phyloP scores from a whole-genome alignment of 2,329 filamentous ascomycete genomes.

The Aspergillus neoniger region DNA sequence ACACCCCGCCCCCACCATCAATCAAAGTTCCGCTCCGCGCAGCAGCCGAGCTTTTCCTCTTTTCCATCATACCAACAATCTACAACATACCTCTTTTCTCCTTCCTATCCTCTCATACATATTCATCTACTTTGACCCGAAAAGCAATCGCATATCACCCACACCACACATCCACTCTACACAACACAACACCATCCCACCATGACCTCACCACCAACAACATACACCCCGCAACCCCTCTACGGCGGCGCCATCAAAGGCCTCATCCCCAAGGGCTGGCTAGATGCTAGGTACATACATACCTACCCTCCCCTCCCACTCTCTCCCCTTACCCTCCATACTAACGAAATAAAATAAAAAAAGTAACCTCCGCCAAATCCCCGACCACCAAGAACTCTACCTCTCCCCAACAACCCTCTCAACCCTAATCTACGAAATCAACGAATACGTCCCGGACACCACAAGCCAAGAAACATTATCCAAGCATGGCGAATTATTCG shows the following conservation, averaged over 20 bases:
- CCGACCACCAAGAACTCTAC: conserved; percentile 81
- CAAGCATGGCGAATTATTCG: conserved; percentile 34
- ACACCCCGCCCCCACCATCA: conserved; percentile 3
- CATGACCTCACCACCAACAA: conserved; percentile 13
- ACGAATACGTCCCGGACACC: conserved; percentile 66
- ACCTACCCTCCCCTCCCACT: neutral
- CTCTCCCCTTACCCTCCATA: neutral
- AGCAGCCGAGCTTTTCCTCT: neutral
- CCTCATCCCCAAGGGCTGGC: conserved; percentile 36
- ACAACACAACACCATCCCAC: neutral
- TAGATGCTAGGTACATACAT: conserved; percentile 37
- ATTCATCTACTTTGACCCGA: too few relatives aligned
- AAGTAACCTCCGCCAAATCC: conserved; percentile 39
- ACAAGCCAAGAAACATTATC: conserved; percentile 26
- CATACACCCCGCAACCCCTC: conserved; percentile 31
- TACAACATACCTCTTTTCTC: too few relatives aligned
- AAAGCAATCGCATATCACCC: neutral
- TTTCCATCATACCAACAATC: neutral
- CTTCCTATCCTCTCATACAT: too few relatives aligned
- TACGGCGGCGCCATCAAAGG: conserved; percentile 41
- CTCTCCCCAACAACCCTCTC: conserved; percentile 82
- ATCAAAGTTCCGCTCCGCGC: neutral
- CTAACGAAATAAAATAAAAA: conserved; percentile 11
- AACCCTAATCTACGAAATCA: conserved; percentile 86
- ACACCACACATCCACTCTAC: too few relatives aligned